Evolutionary conservation across 2,329 filamentous ascomycete genomes (phyloP), one percentile per base, ranked within the genome.

Genomic region (Hysterium pulicare): DNA sequence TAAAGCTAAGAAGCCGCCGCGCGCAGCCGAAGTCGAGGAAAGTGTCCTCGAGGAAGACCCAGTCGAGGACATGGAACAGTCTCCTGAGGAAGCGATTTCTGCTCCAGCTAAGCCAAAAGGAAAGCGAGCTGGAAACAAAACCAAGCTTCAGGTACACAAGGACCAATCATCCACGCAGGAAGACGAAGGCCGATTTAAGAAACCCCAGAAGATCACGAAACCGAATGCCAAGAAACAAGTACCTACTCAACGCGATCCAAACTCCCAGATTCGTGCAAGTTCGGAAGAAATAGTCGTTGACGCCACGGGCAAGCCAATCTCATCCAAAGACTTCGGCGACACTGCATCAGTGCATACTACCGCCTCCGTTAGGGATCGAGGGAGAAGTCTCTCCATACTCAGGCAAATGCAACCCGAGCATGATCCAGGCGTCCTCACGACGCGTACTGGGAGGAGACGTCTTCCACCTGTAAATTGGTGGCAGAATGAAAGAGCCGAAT

Each of bases 401-500:
- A 7, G 24, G 24, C 24, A 28, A 28, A 28, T 28, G 24, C 24
- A 13, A 28, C 13, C 24, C 7, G 8, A 28, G 11, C 64, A 68
- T 31, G 75, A 82, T 40, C 72, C 69, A 20, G 71, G 79, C 48
- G 73, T 74, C 22, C 78, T 75, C 33, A 87, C 84, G 38, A 78
- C 78, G n/a, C 83, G 89, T 41, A 91, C 85, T 10, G 90, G 89
- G 2, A 81, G 93, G 43, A 80, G 82, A 40, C 88, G 87, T 8
- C 83, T 88, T 48, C 81, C 81, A 46, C 93, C 90, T 0, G 69
- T 96, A 24, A 82, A 87, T 20, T 95, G 79, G 62, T 97, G 91
- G 91, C 83, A 83, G 55, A 90, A 90, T 51, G 91, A 97, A 62
- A 80, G 79, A 41, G 80, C 86, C 35, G 79, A 89, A 17, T 87